These are phyloP conservation scores for Rhizoclosmatium sp. DNA, from an alignment of 192 early-diverging fungal species.

Conservation along the genomic window DNA sequence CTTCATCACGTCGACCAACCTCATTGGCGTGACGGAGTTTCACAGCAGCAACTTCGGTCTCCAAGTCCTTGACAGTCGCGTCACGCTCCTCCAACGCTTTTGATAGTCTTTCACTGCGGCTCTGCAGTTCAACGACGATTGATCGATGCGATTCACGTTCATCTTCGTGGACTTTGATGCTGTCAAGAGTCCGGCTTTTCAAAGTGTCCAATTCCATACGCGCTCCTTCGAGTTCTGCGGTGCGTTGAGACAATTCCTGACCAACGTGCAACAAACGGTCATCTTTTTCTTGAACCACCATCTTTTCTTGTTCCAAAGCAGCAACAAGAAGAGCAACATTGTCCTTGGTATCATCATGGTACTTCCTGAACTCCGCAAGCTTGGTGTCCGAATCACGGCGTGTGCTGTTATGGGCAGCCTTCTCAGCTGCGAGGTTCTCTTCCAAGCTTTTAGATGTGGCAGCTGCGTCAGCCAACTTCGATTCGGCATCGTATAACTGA, in stretches of 20 bases:
- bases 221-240: neutral
- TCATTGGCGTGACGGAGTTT: slow-evolving; percentile 18
- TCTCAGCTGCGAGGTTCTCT: neutral
- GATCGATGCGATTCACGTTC: neutral
- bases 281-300: slow-evolving; percentile 3
- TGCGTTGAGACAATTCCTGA: neutral
- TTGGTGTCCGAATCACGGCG: neutral
- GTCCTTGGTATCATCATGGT: slow-evolving; percentile 5
- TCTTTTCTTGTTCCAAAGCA: neutral
- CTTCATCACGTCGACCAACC: slow-evolving; percentile 5
- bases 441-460: neutral
- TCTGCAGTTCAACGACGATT: neutral
- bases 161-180: neutral
- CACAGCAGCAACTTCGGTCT: slow-evolving; percentile 1
- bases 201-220: slow-evolving; percentile 8
- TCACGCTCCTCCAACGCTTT: neutral
- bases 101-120: neutral
- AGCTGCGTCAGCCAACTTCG: neutral
- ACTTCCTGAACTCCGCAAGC: neutral
- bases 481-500: neutral
- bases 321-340: slow-evolving; percentile 1
- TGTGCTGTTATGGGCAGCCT: neutral
- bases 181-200: neutral
- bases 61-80: slow-evolving; percentile 6
- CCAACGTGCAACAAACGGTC: neutral